These are phyloP conservation scores for Penicillium robsamsonii DNA, from an alignment of 495 filamentous ascomycete species.

Conservation along the genomic window DNA sequence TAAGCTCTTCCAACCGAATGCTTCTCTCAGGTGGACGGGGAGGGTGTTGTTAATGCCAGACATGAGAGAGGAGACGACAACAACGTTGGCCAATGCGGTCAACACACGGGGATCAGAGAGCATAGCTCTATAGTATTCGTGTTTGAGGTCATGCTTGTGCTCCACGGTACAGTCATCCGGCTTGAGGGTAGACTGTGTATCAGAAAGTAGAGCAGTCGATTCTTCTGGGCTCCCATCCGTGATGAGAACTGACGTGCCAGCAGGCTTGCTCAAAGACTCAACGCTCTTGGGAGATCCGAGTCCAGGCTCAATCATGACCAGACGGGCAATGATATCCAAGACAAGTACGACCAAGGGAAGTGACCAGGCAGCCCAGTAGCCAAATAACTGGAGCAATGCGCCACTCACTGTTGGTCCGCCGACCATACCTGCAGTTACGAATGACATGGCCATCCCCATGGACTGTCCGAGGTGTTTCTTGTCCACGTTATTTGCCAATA, in stretches of 20 bases:
- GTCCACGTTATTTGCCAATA: constrained; percentile 13
- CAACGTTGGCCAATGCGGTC: constrained; percentile 3
- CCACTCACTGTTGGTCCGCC: constrained; percentile 18
- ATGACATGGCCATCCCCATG: constrained; percentile 16
- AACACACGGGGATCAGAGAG: constrained; percentile 12
- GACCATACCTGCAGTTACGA: constrained; percentile 16
- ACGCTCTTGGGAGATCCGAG: background rate
- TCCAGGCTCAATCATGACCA: constrained; percentile 18
- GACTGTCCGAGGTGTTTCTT: constrained; percentile 11
- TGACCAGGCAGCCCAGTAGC: constrained; percentile 21
- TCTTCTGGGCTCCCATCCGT: background rate
- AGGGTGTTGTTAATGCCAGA: constrained; percentile 15
- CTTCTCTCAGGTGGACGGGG: constrained; percentile 14
- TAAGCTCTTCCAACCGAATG: constrained; percentile 16
- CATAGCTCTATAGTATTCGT: constrained; percentile 14
- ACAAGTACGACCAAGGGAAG: constrained; percentile 12
- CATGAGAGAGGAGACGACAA: constrained; percentile 3
- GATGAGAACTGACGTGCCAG: background rate
- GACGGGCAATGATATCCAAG: constrained; percentile 14
- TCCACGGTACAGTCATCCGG: background rate
- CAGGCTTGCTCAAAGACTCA: background rate
- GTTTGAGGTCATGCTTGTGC: background rate
- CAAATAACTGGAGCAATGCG: constrained; percentile 13
- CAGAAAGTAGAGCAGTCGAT: constrained; percentile 4
- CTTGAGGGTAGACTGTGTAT: background rate